phyloP scores from a whole-genome alignment of 768 basidiomycete species.

The Xanthoconium purpureum region DNA sequence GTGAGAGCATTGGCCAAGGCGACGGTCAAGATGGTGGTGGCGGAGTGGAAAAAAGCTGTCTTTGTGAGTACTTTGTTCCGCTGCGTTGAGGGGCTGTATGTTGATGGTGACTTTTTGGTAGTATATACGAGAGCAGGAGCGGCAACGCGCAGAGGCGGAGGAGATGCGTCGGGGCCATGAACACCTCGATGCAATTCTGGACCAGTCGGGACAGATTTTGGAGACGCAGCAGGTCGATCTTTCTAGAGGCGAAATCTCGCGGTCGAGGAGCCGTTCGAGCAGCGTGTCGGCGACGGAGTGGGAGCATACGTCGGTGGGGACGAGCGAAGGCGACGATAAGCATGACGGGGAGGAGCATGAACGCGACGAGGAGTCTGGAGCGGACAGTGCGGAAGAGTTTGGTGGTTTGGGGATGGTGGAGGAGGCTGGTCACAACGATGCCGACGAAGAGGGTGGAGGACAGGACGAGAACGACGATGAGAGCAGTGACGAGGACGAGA shows the following conservation, averaged over 20 bases:
- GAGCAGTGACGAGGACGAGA: constrained; percentile 37
- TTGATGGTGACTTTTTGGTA: constrained; percentile 26
- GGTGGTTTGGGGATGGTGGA: constrained; percentile 28
- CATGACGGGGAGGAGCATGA: not conserved
- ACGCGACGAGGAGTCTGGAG: constrained; percentile 24
- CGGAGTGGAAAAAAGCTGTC: constrained; percentile 87
- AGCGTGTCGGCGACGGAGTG: constrained; percentile 39
- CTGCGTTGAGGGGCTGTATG: not conserved
- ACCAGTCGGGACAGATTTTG: constrained; percentile 83
- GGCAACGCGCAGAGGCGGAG: constrained; percentile 65
- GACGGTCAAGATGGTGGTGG: constrained; percentile 63
- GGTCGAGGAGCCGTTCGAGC: constrained; percentile 56
- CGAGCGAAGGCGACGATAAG: constrained; percentile 22
- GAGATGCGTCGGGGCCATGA: constrained; percentile 75
- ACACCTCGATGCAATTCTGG: constrained; percentile 86
- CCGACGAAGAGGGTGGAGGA: constrained; percentile 6
- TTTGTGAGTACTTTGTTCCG: constrained; percentile 50
- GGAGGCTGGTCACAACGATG: constrained; percentile 8
- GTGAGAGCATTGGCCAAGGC: constrained; percentile 66
- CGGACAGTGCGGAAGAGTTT: constrained; percentile 37
- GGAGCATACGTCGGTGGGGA: constrained; percentile 15
- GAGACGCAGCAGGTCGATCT: constrained; percentile 80
- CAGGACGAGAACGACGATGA: constrained; percentile 39
- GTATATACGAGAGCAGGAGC: constrained; percentile 73
- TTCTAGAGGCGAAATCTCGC: constrained; percentile 43